Evolutionary conservation across 1,284 basidiomycete genomes (phyloP).

Genomic region (Fistulinella cinereoalba): DNA sequence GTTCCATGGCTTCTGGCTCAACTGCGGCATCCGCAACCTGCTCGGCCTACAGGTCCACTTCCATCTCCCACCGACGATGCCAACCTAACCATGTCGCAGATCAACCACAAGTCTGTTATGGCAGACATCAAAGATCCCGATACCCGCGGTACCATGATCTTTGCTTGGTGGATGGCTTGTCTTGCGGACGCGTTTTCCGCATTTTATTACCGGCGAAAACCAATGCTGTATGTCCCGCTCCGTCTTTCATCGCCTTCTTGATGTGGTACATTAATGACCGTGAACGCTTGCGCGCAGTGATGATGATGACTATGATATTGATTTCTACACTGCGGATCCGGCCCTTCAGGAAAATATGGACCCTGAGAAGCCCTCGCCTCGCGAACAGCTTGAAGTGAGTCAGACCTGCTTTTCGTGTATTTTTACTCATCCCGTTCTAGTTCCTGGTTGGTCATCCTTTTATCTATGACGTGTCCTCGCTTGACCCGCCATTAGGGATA

Average conservation of each 20-base stretch:
- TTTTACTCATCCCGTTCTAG: slow-evolving; percentile 22
- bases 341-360: slow-evolving; percentile 48
- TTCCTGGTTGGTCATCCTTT: slow-evolving; percentile 37
- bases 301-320: slow-evolving; percentile 70
- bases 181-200: slow-evolving; percentile 58
- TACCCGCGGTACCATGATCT: slow-evolving; percentile 75
- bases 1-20: slow-evolving; percentile 79
- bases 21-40: slow-evolving; percentile 70
- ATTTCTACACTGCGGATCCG: slow-evolving; percentile 74
- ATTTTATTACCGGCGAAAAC: slow-evolving; percentile 60
- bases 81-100: slow-evolving; percentile 40
- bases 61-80: slow-evolving; percentile 7
- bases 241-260: slow-evolving; percentile 22
- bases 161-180: slow-evolving; percentile 77
- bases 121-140: slow-evolving; percentile 66
- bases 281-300: slow-evolving; percentile 36
- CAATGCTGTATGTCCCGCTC: slow-evolving; percentile 52
- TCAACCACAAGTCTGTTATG: slow-evolving; percentile 77
- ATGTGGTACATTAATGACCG: slow-evolving; percentile 38
- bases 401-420: slow-evolving; percentile 3
- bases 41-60: slow-evolving; percentile 66
- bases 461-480: slow-evolving; percentile 29
- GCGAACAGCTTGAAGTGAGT: slow-evolving; percentile 72
- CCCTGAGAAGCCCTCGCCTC: slow-evolving; percentile 53
- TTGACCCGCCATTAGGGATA: slow-evolving; percentile 53